Percentiles rank a stretch among this genome's conserved stretches.
Evolutionary conservation across 2,329 filamentous ascomycete genomes (phyloP).

Genomic region (Nannizziopsis barbatae): DNA sequence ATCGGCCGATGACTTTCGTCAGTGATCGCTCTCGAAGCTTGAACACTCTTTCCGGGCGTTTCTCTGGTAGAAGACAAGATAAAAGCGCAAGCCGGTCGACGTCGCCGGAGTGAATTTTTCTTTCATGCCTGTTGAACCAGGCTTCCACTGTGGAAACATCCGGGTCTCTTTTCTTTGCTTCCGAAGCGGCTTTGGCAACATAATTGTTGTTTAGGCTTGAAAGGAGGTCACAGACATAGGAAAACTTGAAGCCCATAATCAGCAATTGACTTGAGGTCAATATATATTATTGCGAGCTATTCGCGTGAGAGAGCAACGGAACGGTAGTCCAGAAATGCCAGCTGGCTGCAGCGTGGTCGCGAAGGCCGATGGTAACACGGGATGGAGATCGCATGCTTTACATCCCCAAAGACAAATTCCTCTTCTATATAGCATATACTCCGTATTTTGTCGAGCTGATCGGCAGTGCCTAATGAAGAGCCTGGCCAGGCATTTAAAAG

Average conservation of each 20-base stretch:
- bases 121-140: constrained; percentile 61
- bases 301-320: too few species aligned
- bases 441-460: not conserved
- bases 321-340: too few species aligned
- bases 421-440: not conserved
- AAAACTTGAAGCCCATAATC: constrained; percentile 46
- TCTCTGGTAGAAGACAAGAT: constrained; percentile 65
- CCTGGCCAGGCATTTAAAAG: not conserved
- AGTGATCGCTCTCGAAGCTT: constrained; percentile 52
- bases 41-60: constrained; percentile 67
- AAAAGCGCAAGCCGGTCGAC: constrained; percentile 55
- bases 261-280: too few species aligned
- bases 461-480: not conserved
- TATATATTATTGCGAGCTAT: too few species aligned
- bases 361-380: too few species aligned
- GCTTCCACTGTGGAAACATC: constrained; percentile 40
- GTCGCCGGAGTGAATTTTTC: constrained; percentile 45
- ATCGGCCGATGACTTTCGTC: constrained; percentile 55
- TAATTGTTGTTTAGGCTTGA: constrained; percentile 50
- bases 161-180: constrained; percentile 22
- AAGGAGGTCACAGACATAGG: constrained; percentile 62
- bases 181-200: constrained; percentile 25
- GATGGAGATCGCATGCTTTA: too few species aligned
- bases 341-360: too few species aligned
- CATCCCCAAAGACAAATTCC: too few species aligned